Percentiles rank a stretch among this genome's conserved stretches.
phyloP scores from a whole-genome alignment of 208 protist species.

The Histomonas meleagridis region DNA sequence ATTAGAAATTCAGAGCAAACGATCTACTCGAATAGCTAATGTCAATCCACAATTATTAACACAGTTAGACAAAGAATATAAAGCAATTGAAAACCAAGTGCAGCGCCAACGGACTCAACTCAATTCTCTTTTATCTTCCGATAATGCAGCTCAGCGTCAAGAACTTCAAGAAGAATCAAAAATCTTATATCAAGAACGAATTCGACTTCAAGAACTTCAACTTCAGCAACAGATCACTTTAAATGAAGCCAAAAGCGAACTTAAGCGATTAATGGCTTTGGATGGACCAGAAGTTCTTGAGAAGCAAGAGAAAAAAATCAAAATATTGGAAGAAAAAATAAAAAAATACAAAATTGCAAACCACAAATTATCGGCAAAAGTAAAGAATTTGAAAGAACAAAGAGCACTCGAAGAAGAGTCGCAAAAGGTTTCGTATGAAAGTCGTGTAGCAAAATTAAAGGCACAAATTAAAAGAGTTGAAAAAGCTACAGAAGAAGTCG shows the following conservation, averaged over 20 bases:
- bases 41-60: background rate
- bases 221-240: background rate
- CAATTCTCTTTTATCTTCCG: background rate
- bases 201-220: background rate
- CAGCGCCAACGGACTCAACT: background rate
- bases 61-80: constrained; percentile 15
- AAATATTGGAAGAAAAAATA: background rate
- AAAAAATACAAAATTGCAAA: background rate
- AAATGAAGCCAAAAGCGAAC: background rate
- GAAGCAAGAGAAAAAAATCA: background rate
- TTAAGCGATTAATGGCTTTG: background rate
- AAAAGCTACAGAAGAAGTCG: constrained; percentile 8
- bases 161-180: constrained; percentile 34
- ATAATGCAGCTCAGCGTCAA: constrained; percentile 1
- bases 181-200: constrained; percentile 31
- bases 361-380: background rate
- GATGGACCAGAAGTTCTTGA: background rate
- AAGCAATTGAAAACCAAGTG: background rate
- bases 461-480: background rate
- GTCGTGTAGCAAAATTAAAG: background rate
- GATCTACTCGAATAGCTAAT: background rate
- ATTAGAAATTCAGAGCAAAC: constrained; percentile 4
- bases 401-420: constrained; percentile 20
- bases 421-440: background rate
- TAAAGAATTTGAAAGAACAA: background rate